A percentile compares a stretch with the other conserved stretches of the same genome.
Evolutionary conservation across 1,284 basidiomycete species (phyloP).

Genomic region (Sporisorium scitamineum): DNA sequence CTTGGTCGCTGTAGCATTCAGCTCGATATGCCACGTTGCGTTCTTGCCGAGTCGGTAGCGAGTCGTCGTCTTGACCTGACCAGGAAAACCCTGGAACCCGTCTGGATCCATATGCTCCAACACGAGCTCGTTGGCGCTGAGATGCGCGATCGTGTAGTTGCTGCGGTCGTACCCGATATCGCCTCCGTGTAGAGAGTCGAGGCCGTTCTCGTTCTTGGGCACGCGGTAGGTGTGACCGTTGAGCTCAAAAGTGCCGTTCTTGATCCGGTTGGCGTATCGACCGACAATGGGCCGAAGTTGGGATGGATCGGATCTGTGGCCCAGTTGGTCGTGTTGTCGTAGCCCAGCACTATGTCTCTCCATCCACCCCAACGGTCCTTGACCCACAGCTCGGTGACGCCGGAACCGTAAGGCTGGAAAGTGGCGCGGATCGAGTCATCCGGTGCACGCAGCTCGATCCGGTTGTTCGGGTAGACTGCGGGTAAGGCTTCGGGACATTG

Average conservation of each 20-base stretch:
- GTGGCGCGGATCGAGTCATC: slow-evolving; percentile 62
- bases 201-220: slow-evolving; percentile 50
- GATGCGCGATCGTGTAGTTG: slow-evolving; percentile 44
- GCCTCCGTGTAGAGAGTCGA: slow-evolving; percentile 64
- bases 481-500: slow-evolving; percentile 40
- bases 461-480: slow-evolving; percentile 58
- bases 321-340: slow-evolving; percentile 67
- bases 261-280: slow-evolving; percentile 65
- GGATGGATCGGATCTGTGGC: slow-evolving; percentile 60
- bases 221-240: slow-evolving; percentile 51
- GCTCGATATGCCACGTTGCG: slow-evolving; percentile 50
- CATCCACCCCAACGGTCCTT: slow-evolving; percentile 56
- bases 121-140: slow-evolving; percentile 43
- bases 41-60: slow-evolving; percentile 46
- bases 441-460: slow-evolving; percentile 53
- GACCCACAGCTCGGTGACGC: slow-evolving; percentile 63
- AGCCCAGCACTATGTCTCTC: slow-evolving; percentile 58
- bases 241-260: slow-evolving; percentile 63
- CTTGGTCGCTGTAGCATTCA: slow-evolving; percentile 50
- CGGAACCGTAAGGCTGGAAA: slow-evolving; percentile 59
- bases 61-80: slow-evolving; percentile 38
- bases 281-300: slow-evolving; percentile 63
- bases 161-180: slow-evolving; percentile 60
- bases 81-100: slow-evolving; percentile 66
- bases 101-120: slow-evolving; percentile 57